A percentile compares a stretch with the other conserved stretches of the same genome.
Evolutionary conservation across 345 rosid genomes (phyloP).

Genomic region (Eutrema yunnanense): DNA sequence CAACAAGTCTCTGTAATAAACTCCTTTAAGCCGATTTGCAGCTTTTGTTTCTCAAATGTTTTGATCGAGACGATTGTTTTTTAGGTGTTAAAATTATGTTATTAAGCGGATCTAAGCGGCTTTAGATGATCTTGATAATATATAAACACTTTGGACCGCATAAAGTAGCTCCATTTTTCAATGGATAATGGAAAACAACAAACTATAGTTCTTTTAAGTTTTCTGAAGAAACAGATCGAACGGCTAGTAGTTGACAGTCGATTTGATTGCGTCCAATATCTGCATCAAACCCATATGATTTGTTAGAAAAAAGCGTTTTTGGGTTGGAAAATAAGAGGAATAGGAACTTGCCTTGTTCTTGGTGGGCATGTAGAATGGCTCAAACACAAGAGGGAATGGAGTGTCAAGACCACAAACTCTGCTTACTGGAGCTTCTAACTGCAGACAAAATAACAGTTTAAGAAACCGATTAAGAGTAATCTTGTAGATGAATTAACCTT

Average conservation of each 20-base stretch:
- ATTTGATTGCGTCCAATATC: constrained; percentile 78
- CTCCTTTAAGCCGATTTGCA: background rate
- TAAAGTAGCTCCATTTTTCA: background rate
- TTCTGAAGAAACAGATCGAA: background rate
- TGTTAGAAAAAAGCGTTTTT: background rate
- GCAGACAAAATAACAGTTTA: constrained; percentile 19
- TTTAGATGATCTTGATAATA: background rate
- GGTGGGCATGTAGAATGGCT: constrained; percentile 85
- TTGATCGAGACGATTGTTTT: background rate
- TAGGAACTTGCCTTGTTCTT: constrained; percentile 58
- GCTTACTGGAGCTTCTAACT: constrained; percentile 85
- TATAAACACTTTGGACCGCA: background rate
- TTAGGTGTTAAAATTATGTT: background rate
- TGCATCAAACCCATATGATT: constrained; percentile 28
- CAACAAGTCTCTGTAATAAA: constrained; percentile 2
- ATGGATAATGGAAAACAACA: background rate
- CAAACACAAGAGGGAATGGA: constrained; percentile 87
- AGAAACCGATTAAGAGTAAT: background rate
- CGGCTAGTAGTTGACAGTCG: constrained; percentile 60
- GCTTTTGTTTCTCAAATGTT: background rate
- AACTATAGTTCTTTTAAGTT: background rate
- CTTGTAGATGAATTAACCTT: background rate
- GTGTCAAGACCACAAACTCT: constrained; percentile 91
- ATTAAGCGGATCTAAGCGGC: background rate
- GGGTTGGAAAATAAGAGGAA: background rate